Percentiles rank a stretch among this genome's conserved stretches.
Evolutionary conservation across 2,329 filamentous ascomycete genomes (phyloP).

Genomic region (Colletotrichum orbiculare): DNA sequence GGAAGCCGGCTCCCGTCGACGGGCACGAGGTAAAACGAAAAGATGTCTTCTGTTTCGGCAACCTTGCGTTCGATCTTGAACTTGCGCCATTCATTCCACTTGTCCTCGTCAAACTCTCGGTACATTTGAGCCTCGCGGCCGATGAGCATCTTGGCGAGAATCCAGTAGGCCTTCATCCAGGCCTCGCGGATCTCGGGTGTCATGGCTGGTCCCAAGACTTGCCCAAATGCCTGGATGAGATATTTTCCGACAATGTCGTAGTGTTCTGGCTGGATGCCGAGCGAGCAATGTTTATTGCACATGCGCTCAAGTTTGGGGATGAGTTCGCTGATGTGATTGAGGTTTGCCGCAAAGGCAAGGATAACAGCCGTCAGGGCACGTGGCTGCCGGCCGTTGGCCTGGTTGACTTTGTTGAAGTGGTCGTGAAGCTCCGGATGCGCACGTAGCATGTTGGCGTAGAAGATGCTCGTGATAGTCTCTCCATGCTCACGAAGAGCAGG

Average conservation of each 20-base stretch:
- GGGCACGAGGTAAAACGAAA: slow-evolving; percentile 76
- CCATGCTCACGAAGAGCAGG: slow-evolving; percentile 76
- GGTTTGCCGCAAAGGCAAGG: slow-evolving; percentile 77
- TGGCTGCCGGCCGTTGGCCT: slow-evolving; percentile 40
- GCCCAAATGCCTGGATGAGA: slow-evolving; percentile 73
- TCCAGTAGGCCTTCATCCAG: slow-evolving; percentile 78
- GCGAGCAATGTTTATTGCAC: slow-evolving; percentile 79
- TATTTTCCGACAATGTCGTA: slow-evolving; percentile 78
- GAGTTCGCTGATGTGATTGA: slow-evolving; percentile 69
- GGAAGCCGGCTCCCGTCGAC: slow-evolving; percentile 71
- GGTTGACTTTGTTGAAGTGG: slow-evolving; percentile 69
- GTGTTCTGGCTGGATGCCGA: slow-evolving; percentile 75
- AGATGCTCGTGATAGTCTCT: slow-evolving; percentile 73
- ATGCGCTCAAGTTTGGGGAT: slow-evolving; percentile 65
- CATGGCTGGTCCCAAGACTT: slow-evolving; percentile 74
- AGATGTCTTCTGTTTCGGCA: slow-evolving; percentile 74
- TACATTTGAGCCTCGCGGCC: slow-evolving; percentile 73
- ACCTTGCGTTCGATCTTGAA: slow-evolving; percentile 75
- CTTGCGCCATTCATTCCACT: slow-evolving; percentile 74
- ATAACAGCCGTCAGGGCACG: slow-evolving; percentile 52
- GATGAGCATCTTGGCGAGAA: slow-evolving; percentile 79
- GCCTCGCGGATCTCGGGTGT: slow-evolving; percentile 73
- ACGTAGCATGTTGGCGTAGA: slow-evolving; percentile 76
- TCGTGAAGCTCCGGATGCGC: slow-evolving; percentile 75
- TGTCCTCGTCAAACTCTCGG: slow-evolving; percentile 59